Percentiles rank a stretch among this genome's conserved stretches.
Evolutionary conservation across 2,329 filamentous ascomycete species (phyloP).

Genomic region (Neofusicoccum sp.): DNA sequence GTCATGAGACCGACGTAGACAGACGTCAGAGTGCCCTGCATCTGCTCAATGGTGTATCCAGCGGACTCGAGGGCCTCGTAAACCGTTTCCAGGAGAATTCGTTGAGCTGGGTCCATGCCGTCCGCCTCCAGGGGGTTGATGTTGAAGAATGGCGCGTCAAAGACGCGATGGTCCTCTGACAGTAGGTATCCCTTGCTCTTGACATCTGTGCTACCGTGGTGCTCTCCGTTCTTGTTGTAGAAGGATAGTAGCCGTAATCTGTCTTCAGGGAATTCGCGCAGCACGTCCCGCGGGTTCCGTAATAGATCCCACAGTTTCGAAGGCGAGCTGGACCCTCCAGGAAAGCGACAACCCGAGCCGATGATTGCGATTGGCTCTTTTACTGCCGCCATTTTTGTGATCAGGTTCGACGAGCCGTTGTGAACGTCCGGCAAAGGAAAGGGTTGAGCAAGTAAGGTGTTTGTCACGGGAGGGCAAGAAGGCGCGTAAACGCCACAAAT

Average conservation of each 20-base stretch:
- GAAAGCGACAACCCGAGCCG: slow-evolving; percentile 41
- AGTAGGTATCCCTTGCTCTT: slow-evolving; percentile 26
- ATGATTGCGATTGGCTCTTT: slow-evolving; percentile 38
- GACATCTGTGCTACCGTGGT: not conserved
- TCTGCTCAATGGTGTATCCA: slow-evolving; percentile 17
- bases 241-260: slow-evolving; percentile 22
- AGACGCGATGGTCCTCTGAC: slow-evolving; percentile 26
- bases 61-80: slow-evolving; percentile 27
- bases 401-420: not conserved
- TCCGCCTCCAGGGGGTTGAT: slow-evolving; percentile 33
- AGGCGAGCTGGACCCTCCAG: slow-evolving; percentile 35
- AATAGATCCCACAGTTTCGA: slow-evolving; percentile 41
- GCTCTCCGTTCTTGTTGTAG: slow-evolving; percentile 23
- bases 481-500: too few relatives aligned
- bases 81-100: slow-evolving; percentile 25
- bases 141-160: slow-evolving; percentile 37
- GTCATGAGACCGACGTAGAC: slow-evolving; percentile 25
- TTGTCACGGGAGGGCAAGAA: too few relatives aligned
- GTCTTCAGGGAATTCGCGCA: slow-evolving; percentile 33
- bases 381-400: not conserved
- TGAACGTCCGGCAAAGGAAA: not conserved
- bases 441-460: not conserved
- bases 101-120: slow-evolving; percentile 30
- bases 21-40: slow-evolving; percentile 21
- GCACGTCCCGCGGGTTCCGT: slow-evolving; percentile 31